A percentile compares a stretch with the other conserved stretches of the same genome.
phyloP scores from a whole-genome alignment of 257 asterid species.

The Solanum stenotomum region DNA sequence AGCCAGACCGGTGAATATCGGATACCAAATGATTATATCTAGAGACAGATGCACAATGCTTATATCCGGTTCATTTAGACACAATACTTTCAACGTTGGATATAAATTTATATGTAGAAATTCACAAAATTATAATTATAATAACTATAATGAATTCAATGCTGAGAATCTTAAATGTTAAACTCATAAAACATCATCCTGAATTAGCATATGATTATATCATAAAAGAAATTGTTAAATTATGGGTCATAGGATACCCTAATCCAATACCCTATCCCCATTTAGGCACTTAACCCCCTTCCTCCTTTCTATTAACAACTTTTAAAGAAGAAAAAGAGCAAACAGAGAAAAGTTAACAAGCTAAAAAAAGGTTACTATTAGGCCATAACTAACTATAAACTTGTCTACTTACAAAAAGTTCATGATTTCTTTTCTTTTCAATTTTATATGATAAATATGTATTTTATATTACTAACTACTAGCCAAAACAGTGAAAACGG shows the following conservation, averaged over 20 bases:
- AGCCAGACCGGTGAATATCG: fast-evolving
- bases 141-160: neutral
- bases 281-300: neutral
- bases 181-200: neutral
- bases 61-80: neutral
- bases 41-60: neutral
- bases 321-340: neutral
- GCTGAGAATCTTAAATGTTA: neutral
- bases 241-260: neutral
- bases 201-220: neutral
- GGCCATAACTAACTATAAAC: neutral
- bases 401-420: neutral
- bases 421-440: neutral
- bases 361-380: neutral
- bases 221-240: neutral
- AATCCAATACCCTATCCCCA: neutral
- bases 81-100: neutral
- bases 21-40: neutral
- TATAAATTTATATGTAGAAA: neutral
- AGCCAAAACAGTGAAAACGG: neutral
- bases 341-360: neutral
- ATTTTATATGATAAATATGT: neutral
- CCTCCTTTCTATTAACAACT: neutral
- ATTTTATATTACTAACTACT: neutral
- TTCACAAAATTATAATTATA: neutral